phyloP scores from a whole-genome alignment of 257 asterid species.

The Coffea canephora region DNA sequence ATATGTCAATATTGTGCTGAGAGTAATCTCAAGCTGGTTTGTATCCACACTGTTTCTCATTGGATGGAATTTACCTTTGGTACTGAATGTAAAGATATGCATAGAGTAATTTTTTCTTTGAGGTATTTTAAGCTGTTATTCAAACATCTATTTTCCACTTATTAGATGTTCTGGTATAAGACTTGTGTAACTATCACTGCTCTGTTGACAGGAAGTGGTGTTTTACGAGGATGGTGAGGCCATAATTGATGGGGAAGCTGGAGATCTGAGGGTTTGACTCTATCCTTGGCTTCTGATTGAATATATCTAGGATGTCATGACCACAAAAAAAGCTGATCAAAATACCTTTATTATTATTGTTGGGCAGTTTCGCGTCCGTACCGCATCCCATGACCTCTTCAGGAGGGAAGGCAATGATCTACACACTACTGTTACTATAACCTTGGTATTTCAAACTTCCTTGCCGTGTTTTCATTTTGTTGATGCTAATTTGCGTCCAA shows the following conservation, averaged over 20 bases:
- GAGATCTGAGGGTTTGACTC: constrained; percentile 83
- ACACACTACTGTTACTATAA: constrained; percentile 70
- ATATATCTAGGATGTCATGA: constrained; percentile 3
- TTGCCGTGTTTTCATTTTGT: not conserved
- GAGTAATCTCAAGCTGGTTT: not conserved
- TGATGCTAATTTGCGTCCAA: not conserved
- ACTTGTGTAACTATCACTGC: not conserved
- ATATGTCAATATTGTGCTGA: not conserved
- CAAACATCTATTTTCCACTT: not conserved
- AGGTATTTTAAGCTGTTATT: not conserved
- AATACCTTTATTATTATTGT: constrained; percentile 9
- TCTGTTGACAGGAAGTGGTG: constrained; percentile 67
- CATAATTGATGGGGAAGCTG: constrained; percentile 90
- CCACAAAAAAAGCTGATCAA: constrained; percentile 1
- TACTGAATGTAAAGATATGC: not conserved
- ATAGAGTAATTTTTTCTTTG: not conserved
- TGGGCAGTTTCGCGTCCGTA: constrained; percentile 75
- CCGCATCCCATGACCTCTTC: constrained; percentile 88
- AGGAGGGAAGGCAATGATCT: constrained; percentile 89
- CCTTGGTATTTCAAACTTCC: constrained; percentile 54
- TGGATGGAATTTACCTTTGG: not conserved
- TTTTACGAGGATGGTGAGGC: constrained; percentile 98
- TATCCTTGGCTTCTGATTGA: constrained; percentile 3
- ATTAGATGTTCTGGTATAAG: not conserved
- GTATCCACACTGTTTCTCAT: not conserved